Conservation (phyloP, 2,329 filamentous ascomycete genomes). For the Ceratocystis alfenasii region DNA sequence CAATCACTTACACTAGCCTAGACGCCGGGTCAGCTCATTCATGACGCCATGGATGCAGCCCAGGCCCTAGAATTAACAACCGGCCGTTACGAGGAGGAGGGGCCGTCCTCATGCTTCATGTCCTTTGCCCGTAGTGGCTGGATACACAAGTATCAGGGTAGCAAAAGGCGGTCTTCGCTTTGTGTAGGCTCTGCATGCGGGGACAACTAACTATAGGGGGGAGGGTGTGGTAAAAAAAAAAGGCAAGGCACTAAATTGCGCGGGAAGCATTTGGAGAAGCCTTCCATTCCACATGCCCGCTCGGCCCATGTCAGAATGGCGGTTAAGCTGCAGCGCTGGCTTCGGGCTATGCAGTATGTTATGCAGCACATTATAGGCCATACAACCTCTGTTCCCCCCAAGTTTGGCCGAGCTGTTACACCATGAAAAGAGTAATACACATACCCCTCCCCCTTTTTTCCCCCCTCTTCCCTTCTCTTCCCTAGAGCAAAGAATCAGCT, state of each 20-base stretch:
- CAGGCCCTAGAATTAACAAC: background rate
- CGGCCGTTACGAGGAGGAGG: background rate
- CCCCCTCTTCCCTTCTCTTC: background rate
- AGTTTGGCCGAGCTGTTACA: background rate
- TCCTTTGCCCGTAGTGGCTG: background rate
- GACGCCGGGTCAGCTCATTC: conserved; percentile 1
- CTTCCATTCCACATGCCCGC: background rate
- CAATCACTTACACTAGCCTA: background rate
- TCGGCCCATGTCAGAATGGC: background rate
- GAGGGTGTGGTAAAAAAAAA: background rate
- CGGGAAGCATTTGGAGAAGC: background rate
- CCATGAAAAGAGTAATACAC: background rate
- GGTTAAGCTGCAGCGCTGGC: background rate
- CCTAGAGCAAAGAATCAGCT: background rate
- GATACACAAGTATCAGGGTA: background rate
- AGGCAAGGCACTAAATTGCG: background rate
- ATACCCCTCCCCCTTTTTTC: background rate
- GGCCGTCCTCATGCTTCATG: background rate
- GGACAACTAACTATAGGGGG: background rate
- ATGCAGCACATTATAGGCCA: background rate
- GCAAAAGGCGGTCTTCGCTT: background rate
- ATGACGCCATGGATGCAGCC: background rate
- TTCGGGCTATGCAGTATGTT: background rate
- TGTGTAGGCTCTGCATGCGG: background rate
- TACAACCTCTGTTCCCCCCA: background rate